phyloP scores from a whole-genome alignment of 306 rosid genomes.

The Rubus parviflorus region DNA sequence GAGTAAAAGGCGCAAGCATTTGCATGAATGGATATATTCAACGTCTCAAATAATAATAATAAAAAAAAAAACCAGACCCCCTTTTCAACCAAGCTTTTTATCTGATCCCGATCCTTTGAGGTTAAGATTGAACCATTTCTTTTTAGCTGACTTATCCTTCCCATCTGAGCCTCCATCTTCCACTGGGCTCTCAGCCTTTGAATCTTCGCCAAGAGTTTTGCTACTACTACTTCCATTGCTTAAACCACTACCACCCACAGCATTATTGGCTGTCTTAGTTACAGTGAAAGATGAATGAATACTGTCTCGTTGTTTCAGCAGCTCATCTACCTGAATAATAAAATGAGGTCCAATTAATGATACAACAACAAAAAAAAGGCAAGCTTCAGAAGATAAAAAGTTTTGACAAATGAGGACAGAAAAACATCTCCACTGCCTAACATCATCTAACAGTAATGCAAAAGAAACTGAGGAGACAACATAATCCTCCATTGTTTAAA shows the following conservation, averaged over 20 bases:
- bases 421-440: background rate
- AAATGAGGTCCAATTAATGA: conserved; percentile 12
- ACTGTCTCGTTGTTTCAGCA: conserved; percentile 84
- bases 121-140: conserved; percentile 95
- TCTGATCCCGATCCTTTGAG: conserved; percentile 56
- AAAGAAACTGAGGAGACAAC: background rate
- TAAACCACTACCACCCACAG: conserved; percentile 44
- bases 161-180: conserved; percentile 89
- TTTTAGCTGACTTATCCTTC: conserved; percentile 78
- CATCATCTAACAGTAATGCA: background rate
- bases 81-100: conserved; percentile 45
- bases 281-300: conserved; percentile 81
- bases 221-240: conserved; percentile 79
- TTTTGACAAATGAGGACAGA: background rate
- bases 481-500: background rate
- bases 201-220: conserved; percentile 63
- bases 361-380: background rate
- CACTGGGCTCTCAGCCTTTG: conserved; percentile 62
- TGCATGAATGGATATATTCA: conserved; percentile 27
- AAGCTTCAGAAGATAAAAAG: background rate
- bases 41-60: conserved; percentile 27
- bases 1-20: conserved; percentile 18
- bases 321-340: conserved; percentile 81
- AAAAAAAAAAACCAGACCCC: conserved; percentile 18
- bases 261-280: conserved; percentile 30